phyloP scores from a whole-genome alignment of 805 yeast species.

The Zygosaccharomyces bisporus region DNA sequence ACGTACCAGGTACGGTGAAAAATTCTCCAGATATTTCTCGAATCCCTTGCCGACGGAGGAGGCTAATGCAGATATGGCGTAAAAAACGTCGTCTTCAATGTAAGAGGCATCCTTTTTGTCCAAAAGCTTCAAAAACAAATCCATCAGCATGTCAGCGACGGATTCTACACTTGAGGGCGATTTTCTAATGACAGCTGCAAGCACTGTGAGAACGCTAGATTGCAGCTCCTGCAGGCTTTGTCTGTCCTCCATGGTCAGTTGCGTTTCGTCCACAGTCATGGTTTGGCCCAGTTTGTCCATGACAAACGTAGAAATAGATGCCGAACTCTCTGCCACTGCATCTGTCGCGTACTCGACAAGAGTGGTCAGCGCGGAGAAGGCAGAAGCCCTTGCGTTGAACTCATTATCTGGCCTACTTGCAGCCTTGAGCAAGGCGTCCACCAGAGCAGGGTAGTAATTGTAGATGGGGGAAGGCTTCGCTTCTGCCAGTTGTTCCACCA shows the following conservation, averaged over 20 bases:
- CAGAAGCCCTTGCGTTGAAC: constrained; percentile 86
- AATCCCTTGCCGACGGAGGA: constrained; percentile 71
- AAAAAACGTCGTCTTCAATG: constrained; percentile 91
- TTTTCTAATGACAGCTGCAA: constrained; percentile 82
- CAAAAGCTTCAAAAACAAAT: constrained; percentile 69
- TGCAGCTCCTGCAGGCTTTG: constrained; percentile 85
- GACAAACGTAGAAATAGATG: constrained; percentile 69
- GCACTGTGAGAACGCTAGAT: constrained; percentile 68
- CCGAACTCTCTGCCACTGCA: constrained; percentile 64
- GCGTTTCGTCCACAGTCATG: constrained; percentile 54
- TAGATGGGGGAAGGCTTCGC: constrained; percentile 60
- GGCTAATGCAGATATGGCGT: constrained; percentile 87
- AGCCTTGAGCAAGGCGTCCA: constrained; percentile 66
- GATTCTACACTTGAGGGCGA: constrained; percentile 58
- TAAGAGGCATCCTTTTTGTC: constrained; percentile 56
- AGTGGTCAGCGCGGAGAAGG: constrained; percentile 87
- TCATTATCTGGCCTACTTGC: constrained; percentile 79
- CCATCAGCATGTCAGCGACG: constrained; percentile 84
- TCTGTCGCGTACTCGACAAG: constrained; percentile 72
- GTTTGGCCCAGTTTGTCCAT: constrained; percentile 70
- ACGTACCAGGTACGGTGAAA: constrained; percentile 74
- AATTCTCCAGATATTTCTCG: constrained; percentile 70
- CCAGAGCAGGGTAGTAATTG: constrained; percentile 62
- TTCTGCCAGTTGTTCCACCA: constrained; percentile 71
- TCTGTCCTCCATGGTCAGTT: constrained; percentile 63